phyloP scores from a whole-genome alignment of 257 asterid species.

The Echites panduratus region DNA sequence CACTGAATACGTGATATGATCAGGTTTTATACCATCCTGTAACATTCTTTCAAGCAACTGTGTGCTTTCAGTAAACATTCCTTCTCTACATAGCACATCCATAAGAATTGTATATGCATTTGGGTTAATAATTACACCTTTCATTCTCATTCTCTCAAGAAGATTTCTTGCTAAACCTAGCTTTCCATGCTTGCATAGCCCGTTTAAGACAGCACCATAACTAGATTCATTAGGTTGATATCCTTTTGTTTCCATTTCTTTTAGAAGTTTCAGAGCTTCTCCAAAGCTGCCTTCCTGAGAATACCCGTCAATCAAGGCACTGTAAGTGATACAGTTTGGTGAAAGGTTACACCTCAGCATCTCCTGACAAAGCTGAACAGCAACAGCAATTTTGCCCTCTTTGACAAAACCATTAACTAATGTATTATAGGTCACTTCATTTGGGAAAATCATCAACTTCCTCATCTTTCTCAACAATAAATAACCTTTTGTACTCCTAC shows the following conservation, averaged over 20 bases:
- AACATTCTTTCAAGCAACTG: constrained; percentile 46
- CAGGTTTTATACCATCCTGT: constrained; percentile 45
- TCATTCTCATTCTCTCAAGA: constrained; percentile 47
- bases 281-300: constrained; percentile 57
- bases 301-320: constrained; percentile 66
- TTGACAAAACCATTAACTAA: constrained; percentile 69
- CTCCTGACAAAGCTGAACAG: constrained; percentile 56
- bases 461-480: constrained; percentile 63
- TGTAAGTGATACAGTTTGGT: constrained; percentile 66
- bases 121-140: constrained; percentile 38
- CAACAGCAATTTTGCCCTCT: constrained; percentile 70
- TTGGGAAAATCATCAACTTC: constrained; percentile 57
- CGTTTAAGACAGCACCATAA: constrained; percentile 74
- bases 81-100: constrained; percentile 54
- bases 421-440: constrained; percentile 79
- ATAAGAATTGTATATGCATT: constrained; percentile 58
- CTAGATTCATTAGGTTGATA: constrained; percentile 60
- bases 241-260: constrained; percentile 56
- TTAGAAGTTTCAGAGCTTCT: constrained; percentile 52
- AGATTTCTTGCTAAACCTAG: constrained; percentile 54
- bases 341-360: constrained; percentile 50
- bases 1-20: constrained; percentile 65
- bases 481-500: constrained; percentile 67
- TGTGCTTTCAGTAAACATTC: constrained; percentile 45
- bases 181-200: constrained; percentile 61